These are phyloP conservation scores for Zychaea mexicana DNA, from an alignment of 371 early-diverging fungal species.

Conservation along the genomic window DNA sequence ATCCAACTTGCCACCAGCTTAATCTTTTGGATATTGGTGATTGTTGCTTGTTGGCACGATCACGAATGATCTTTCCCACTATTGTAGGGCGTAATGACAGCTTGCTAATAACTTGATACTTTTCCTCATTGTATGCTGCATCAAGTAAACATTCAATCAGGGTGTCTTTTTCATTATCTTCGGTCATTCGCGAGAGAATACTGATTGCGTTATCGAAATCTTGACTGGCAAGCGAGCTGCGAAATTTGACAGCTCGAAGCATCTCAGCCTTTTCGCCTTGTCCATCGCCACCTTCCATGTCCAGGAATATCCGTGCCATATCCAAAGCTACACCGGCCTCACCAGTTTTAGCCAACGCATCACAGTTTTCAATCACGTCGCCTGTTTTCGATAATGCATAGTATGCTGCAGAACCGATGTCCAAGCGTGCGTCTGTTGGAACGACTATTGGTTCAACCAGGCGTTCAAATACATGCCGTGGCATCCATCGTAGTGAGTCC, in stretches of 20 bases:
- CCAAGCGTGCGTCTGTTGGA: background rate
- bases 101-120: slow-evolving; percentile 3
- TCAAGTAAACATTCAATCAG: background rate
- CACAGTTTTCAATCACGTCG: slow-evolving; percentile 2
- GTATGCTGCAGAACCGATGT: slow-evolving; percentile 6
- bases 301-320: background rate
- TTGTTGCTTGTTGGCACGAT: background rate
- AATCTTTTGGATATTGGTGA: background rate
- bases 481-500: slow-evolving; percentile 3
- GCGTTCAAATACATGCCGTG: background rate
- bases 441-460: background rate
- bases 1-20: slow-evolving; percentile 17
- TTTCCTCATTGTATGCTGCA: background rate
- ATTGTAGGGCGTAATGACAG: background rate
- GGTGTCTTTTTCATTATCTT: background rate
- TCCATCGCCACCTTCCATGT: background rate
- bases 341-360: slow-evolving; percentile 1
- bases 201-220: background rate
- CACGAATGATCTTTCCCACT: background rate
- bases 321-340: background rate
- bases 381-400: background rate
- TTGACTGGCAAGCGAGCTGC: background rate
- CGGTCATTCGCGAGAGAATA: background rate
- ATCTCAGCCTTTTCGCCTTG: slow-evolving; percentile 1
- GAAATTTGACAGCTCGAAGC: slow-evolving; percentile 3